Conservation (phyloP, 768 basidiomycete species). For the Gelatoporia subvermispora region DNA sequence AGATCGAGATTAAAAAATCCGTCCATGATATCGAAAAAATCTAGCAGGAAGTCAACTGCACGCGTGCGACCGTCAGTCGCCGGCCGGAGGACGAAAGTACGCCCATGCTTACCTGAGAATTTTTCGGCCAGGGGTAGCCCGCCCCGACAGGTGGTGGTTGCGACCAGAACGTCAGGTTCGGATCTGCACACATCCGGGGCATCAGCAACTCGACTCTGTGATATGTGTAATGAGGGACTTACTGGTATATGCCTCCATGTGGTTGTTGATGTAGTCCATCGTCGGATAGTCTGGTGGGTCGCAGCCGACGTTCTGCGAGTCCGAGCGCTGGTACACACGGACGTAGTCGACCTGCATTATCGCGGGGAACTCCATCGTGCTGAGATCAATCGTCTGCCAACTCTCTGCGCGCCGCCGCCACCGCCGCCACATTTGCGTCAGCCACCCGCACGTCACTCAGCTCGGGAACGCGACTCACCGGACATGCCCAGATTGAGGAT, state of each 20-base stretch:
- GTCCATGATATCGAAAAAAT: too few relatives aligned
- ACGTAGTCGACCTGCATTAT: conserved; percentile 76
- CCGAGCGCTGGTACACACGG: conserved; percentile 70
- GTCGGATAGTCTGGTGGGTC: conserved; percentile 64
- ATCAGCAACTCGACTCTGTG: background rate
- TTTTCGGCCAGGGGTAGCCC: conserved; percentile 30
- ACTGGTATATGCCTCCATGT: conserved; percentile 57
- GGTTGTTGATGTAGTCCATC: conserved; percentile 50
- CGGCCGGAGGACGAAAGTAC: background rate
- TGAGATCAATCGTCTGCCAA: conserved; percentile 59
- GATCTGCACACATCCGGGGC: conserved; percentile 15
- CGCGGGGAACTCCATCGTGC: conserved; percentile 63
- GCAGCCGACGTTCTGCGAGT: conserved; percentile 58
- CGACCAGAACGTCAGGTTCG: conserved; percentile 28
- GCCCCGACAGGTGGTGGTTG: conserved; percentile 18
- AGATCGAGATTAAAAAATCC: too few relatives aligned
- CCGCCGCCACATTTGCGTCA: background rate
- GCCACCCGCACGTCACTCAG: too few relatives aligned
- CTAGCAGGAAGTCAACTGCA: too few relatives aligned
- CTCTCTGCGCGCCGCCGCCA: conserved; percentile 32
- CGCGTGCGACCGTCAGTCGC: background rate
- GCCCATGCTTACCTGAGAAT: conserved; percentile 18
- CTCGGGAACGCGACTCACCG: conserved; percentile 25
- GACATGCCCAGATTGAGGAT: conserved; percentile 63
- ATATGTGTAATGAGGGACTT: conserved; percentile 22